Evolutionary conservation across 148 eudicot species (phyloP), one percentile per base, ranked within the genome.

Genomic region (Selenicereus undatus): DNA sequence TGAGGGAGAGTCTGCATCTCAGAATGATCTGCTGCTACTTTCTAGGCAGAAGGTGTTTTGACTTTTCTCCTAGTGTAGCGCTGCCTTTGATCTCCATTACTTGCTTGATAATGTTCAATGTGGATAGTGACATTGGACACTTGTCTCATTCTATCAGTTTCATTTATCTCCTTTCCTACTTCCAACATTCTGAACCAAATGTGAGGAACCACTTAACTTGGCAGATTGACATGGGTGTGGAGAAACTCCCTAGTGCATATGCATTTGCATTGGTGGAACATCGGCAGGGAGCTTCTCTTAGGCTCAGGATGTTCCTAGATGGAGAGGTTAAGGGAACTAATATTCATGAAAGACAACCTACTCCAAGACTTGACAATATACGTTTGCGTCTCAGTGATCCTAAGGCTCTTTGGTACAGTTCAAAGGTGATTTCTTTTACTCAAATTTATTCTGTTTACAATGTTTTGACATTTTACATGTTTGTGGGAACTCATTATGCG

Each of bases 231-330:
- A 82, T 69, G 21, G 86, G 82, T 74, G 82, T 76, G 24, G 87
- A 79, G 43, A 77, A 76, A 78, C 86, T 89, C 82, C 89, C 91
- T 79, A 83, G 79, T 21, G 81, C 86, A 24, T 95, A 92, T 78
- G 99, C 95, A 2, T 95, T 93, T 92, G 97, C 92, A 27, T 72
- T 90, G 77, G 97, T 93, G 81, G 97, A 95, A 87, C 90, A 93
- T 83, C 92, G 91, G 72, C 92, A 86, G 54, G 74, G 71, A 71
- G 89, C 72, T 70, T 76, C 76, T 78, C 86, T 91, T 81, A 90
- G 84, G 77, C 86, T 93, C n/a, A 88, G 97, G 83, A 81, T 92
- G 90, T 82, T 88, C 64, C 87, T 95, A 71, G 83, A 77, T 26
- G 94, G 92, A 84, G 97, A 95, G 84, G 81, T 91, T 60, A 88